Conservation (phyloP, 257 asterid species). For the Fraxinus americana region DNA sequence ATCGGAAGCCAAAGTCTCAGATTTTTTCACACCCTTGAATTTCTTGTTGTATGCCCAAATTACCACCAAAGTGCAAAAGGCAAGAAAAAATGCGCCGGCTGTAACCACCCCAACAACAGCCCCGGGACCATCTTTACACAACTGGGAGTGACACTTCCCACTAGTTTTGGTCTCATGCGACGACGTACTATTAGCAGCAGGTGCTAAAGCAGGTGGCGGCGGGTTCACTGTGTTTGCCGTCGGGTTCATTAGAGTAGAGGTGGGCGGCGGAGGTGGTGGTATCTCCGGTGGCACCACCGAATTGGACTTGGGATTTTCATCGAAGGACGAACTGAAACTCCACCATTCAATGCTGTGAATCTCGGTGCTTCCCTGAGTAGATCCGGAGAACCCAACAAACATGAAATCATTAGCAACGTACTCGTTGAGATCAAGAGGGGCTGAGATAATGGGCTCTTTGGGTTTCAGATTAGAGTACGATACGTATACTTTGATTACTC, state of each 20-base stretch:
- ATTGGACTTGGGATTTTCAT: constrained; percentile 41
- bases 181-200: constrained; percentile 28
- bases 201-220: constrained; percentile 50
- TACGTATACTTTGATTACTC: constrained; percentile 48
- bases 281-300: constrained; percentile 29
- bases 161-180: constrained; percentile 26
- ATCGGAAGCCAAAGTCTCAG: constrained; percentile 51
- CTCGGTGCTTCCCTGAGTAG: constrained; percentile 91
- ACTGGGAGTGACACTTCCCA: constrained; percentile 53
- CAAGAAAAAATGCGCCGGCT: constrained; percentile 71
- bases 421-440: constrained; percentile 47
- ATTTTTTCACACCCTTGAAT: constrained; percentile 42
- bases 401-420: constrained; percentile 57
- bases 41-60: constrained; percentile 66
- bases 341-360: constrained; percentile 76
- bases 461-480: constrained; percentile 82
- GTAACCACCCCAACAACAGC: constrained; percentile 79
- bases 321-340: constrained; percentile 70
- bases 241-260: constrained; percentile 51
- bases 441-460: constrained; percentile 54
- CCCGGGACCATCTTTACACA: constrained; percentile 64
- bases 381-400: constrained; percentile 77
- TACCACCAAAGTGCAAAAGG: constrained; percentile 43
- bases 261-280: constrained; percentile 43
- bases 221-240: constrained; percentile 38